A percentile compares a stretch with the other conserved stretches of the same genome.
Evolutionary conservation across 805 yeast genomes (phyloP).

Genomic region (Suhomyces tanzawaensis): DNA sequence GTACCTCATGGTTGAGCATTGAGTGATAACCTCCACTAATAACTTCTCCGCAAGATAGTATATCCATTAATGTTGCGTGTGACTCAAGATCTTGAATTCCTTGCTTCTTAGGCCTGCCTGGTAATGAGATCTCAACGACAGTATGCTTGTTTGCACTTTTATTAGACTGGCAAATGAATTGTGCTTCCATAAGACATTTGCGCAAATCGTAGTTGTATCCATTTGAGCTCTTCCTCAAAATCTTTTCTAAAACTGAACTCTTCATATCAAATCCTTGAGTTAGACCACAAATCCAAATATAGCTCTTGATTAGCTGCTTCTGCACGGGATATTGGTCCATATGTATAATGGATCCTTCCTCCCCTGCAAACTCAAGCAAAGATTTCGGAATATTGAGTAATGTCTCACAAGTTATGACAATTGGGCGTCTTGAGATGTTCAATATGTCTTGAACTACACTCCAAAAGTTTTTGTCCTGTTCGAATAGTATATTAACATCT

Average conservation of each 20-base stretch:
- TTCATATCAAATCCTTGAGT: conserved; percentile 35
- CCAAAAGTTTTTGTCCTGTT: conserved; percentile 83
- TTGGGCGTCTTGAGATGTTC: conserved; percentile 62
- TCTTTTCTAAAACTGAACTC: conserved; percentile 21
- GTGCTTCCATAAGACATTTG: conserved; percentile 44
- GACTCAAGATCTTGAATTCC: conserved; percentile 4
- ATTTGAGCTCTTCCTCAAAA: conserved; percentile 21
- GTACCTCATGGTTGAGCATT: conserved; percentile 21
- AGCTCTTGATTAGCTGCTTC: conserved; percentile 24
- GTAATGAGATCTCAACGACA: background rate
- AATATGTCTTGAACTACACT: conserved; percentile 59
- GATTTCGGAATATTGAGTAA: conserved; percentile 45
- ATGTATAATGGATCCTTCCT: conserved; percentile 39
- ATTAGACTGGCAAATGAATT: conserved; percentile 31
- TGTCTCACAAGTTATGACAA: conserved; percentile 63
- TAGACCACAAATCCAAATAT: conserved; percentile 41
- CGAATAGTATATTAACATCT: conserved; percentile 80
- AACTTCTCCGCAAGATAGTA: conserved; percentile 29
- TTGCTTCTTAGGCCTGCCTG: background rate
- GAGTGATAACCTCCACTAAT: conserved; percentile 26
- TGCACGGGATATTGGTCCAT: conserved; percentile 21
- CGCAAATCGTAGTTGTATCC: conserved; percentile 43
- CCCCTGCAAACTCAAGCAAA: conserved; percentile 44
- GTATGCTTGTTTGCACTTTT: background rate
- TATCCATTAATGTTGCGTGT: conserved; percentile 18